These are phyloP conservation scores for Candida albicans DNA, from an alignment of 1,139 yeast species.

Conservation along the genomic window DNA sequence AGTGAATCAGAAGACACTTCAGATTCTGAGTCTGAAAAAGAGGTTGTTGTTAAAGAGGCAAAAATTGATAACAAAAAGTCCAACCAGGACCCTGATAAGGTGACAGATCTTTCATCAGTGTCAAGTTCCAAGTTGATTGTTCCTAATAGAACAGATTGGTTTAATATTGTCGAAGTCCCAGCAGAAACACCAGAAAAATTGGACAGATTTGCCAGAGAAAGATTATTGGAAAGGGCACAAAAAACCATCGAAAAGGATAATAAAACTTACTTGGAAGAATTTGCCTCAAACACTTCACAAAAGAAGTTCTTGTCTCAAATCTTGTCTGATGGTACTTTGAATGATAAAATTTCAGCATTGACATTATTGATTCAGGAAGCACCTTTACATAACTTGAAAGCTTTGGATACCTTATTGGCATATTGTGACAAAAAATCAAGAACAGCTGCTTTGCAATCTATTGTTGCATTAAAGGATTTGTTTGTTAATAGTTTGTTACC, in stretches of 20 bases:
- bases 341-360: constrained; percentile 93
- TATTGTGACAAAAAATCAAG: constrained; percentile 91
- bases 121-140: constrained; percentile 56
- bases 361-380: constrained; percentile 93
- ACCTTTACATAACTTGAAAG: constrained; percentile 84
- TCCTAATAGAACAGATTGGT: constrained; percentile 78
- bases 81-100: constrained; percentile 32
- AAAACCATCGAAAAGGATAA: constrained; percentile 69
- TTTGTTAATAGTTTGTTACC: constrained; percentile 79
- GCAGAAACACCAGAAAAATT: constrained; percentile 42
- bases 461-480: constrained; percentile 87
- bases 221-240: constrained; percentile 67
- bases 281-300: constrained; percentile 79
- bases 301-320: constrained; percentile 87
- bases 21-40: constrained; percentile 20
- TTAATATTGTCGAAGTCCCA: constrained; percentile 40
- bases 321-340: constrained; percentile 87
- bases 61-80: constrained; percentile 16
- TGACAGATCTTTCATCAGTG: constrained; percentile 56
- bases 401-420: constrained; percentile 72
- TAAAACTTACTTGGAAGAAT: constrained; percentile 69
- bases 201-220: constrained; percentile 52
- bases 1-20: too few relatives aligned
- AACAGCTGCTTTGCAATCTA: constrained; percentile 89
- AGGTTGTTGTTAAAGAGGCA: constrained; percentile 18